Evolutionary conservation across 371 early-diverging fungal species (phyloP), one percentile per base, ranked within the genome.

Genomic region (Rhizopus arrhizus): DNA sequence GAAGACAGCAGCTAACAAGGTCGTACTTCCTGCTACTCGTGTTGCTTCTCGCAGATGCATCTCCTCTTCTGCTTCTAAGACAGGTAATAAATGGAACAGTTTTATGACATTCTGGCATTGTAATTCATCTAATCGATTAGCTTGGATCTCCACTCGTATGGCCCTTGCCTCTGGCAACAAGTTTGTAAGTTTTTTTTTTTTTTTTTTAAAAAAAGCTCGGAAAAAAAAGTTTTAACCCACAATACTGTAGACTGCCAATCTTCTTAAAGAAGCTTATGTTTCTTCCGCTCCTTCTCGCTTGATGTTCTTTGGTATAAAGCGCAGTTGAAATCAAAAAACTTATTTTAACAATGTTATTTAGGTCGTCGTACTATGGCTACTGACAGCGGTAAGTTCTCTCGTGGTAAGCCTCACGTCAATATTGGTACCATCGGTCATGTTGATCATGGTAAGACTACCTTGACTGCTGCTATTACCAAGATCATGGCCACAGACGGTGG

Each of bases 351-450:
- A 28, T 10, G 10, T 35, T 31, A 11, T n/a, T 36, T 50, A 77
- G 80, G 67, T 59, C 75, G 76, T 65, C 81, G 78, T 50, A 52
- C 62, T 59, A 75, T 77, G 74, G 81, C 81, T 35, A 59, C 81
- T 58, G 81, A 81, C 22, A 66, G 72, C 33, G 77, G 78, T 59
- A 87, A 85, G 74, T 88, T 88, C 77, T 67, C 74, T 36, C 90
- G 91, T 68, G 64, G 72, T 49, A 96, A 96, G 89, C 98, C 99
- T 31, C 99, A 99, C 77, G 92, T 99, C 71, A 99, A 99, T 86
- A 96, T 99, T 71, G 99, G 99, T 70, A 99, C 99, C 51, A 98
- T 99, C 68, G 99, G 99, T 58, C 99, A 99, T 84, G 99, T 99
- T 65, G 99, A 99, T 76, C 99, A 99, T 87, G 99, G 99, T 57